These are phyloP conservation scores for Pholiota conissans DNA, from an alignment of 768 basidiomycete genomes.

Conservation along the genomic window DNA sequence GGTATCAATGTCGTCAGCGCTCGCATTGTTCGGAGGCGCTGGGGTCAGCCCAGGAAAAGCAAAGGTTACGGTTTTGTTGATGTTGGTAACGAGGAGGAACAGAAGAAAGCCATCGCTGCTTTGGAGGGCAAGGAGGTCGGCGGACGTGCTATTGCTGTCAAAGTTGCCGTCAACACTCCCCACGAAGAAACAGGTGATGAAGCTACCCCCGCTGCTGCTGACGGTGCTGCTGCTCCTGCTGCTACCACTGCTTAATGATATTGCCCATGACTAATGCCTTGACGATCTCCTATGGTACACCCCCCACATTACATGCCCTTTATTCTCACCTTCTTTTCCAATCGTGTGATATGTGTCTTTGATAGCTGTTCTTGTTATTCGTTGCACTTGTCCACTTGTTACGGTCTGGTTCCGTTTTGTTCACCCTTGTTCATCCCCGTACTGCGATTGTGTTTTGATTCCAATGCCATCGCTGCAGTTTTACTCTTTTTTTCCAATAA, in stretches of 20 bases:
- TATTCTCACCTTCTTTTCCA: conserved; percentile 20
- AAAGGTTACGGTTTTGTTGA: conserved; percentile 99
- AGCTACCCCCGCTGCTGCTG: conserved; percentile 23
- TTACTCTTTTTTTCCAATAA: conserved; percentile 3
- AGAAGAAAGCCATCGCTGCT: conserved; percentile 86
- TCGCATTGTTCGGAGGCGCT: conserved; percentile 85
- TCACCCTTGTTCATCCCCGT: conserved; percentile 18
- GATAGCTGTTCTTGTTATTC: conserved; percentile 20
- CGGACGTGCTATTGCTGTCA: conserved; percentile 87
- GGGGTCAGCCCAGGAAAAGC: conserved; percentile 82
- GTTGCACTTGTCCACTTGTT: conserved; percentile 26
- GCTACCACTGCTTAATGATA: conserved; percentile 27
- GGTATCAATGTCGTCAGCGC: conserved; percentile 83
- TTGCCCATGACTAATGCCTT: conserved; percentile 5
- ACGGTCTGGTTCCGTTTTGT: conserved; percentile 50
- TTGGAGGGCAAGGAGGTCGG: conserved; percentile 87
- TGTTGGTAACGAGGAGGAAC: conserved; percentile 84
- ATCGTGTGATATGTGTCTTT: conserved; percentile 22
- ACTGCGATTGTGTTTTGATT: conserved; percentile 28
- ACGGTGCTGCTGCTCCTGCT: conserved; percentile 23
- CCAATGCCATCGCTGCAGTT: conserved; percentile 28
- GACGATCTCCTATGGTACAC: conserved; percentile 19
- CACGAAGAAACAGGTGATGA: conserved; percentile 53
- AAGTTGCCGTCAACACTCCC: conserved; percentile 89
- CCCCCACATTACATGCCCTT: conserved; percentile 13